Conservation (phyloP, 1,284 basidiomycete species). For the Laetiporus sulphureus region DNA sequence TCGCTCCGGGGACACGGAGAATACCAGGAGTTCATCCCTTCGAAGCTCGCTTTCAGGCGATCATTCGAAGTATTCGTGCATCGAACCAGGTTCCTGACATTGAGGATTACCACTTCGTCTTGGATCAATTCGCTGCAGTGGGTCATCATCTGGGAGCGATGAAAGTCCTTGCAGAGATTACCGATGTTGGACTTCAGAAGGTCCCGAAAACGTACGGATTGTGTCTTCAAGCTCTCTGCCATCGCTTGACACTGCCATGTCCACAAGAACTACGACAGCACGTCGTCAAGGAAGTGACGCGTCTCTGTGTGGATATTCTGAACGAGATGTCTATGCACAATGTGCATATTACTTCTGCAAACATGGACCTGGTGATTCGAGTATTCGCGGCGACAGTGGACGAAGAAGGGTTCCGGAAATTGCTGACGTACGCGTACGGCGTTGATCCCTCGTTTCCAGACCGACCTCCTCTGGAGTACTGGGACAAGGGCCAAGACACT, state of each 20-base stretch:
- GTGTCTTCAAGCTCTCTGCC: constrained; percentile 58
- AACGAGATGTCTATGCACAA: constrained; percentile 44
- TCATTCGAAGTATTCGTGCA: constrained; percentile 63
- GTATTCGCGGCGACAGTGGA: constrained; percentile 61
- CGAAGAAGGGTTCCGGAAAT: constrained; percentile 41
- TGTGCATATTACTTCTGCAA: constrained; percentile 46
- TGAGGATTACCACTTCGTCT: constrained; percentile 66
- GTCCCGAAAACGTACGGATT: constrained; percentile 51
- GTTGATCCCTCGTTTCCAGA: constrained; percentile 71
- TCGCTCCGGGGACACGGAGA: constrained; percentile 24
- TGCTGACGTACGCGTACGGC: constrained; percentile 62
- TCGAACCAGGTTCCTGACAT: constrained; percentile 42
- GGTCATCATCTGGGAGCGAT: constrained; percentile 56
- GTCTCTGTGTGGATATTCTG: constrained; percentile 44
- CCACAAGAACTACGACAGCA: constrained; percentile 26
- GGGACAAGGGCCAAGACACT: constrained; percentile 13
- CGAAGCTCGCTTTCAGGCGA: constrained; percentile 54
- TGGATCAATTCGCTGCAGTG: constrained; percentile 66
- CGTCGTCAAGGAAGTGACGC: constrained; percentile 35
- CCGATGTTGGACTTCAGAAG: constrained; percentile 36
- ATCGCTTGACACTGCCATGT: constrained; percentile 55
- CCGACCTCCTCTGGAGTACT: constrained; percentile 42
- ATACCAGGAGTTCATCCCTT: constrained; percentile 37
- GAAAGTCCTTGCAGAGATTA: constrained; percentile 55
- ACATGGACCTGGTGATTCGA: constrained; percentile 58